These are phyloP conservation scores for Drechslerella dactyloides DNA, from an alignment of 2,329 filamentous ascomycete genomes.

Conservation along the genomic window DNA sequence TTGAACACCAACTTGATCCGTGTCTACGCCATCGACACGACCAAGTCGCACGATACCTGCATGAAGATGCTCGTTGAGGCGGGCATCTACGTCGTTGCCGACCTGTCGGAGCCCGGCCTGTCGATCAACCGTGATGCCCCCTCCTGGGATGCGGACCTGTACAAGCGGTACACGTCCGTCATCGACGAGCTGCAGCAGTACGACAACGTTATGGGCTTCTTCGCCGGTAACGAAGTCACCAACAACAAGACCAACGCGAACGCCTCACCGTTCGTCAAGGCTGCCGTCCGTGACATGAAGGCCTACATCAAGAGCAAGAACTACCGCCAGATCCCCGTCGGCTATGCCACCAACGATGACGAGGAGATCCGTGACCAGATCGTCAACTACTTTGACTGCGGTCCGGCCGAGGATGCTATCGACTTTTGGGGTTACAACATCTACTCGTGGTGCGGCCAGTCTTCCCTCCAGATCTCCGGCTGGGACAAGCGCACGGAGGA, in stretches of 20 bases:
- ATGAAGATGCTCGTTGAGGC: conserved; percentile 82
- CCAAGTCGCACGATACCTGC: conserved; percentile 76
- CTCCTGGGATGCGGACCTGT: conserved; percentile 78
- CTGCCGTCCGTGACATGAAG: conserved; percentile 95
- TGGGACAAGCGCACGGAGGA: conserved; percentile 83
- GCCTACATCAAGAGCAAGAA: conserved; percentile 82
- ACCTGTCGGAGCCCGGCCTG: conserved; percentile 77
- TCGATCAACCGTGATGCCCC: conserved; percentile 87
- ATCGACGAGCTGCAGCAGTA: conserved; percentile 82
- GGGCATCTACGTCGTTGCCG: conserved; percentile 93
- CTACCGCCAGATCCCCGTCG: conserved; percentile 82
- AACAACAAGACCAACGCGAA: conserved; percentile 87
- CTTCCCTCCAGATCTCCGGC: conserved; percentile 75
- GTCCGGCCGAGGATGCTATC: conserved; percentile 70
- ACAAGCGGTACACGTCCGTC: conserved; percentile 79
- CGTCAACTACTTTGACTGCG: conserved; percentile 94
- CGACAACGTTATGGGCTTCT: conserved; percentile 94
- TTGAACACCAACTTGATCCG: conserved; percentile 91
- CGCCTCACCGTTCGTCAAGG: conserved; percentile 94
- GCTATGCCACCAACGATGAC: conserved; percentile 96
- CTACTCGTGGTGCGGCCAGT: conserved; percentile 97
- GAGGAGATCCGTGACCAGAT: conserved; percentile 78
- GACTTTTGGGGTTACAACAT: conserved; percentile 99
- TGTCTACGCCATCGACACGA: conserved; percentile 89
- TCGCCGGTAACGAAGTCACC: conserved; percentile 96